Evolutionary conservation across 1,139 yeast genomes (phyloP), one percentile per base, ranked within the genome.

Genomic region (Yamadazyma diospyri): DNA sequence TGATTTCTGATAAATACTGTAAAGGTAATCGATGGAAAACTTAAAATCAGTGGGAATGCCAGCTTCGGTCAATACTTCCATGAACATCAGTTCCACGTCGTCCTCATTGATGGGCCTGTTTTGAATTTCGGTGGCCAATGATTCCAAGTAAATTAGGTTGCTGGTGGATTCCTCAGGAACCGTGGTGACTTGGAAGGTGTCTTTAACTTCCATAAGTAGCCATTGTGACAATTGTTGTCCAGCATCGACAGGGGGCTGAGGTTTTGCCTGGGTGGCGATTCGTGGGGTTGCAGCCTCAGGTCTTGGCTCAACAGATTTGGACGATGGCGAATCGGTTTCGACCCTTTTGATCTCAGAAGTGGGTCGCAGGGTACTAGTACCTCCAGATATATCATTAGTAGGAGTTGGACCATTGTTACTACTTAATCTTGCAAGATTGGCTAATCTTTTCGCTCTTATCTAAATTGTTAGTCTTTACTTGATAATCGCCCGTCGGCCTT

Each of bases 371-470:
- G 12, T 19, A 12, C n/a, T 13, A 18, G n/a, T 12, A 4, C 13
- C 12, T 6, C 15, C 16, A 8, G 6, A 18, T n/a, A 17, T 5
- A 6, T 11, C 16, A 4, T 14, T 12, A 18, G 10, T 16, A 13
- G 12, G 19, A 27, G n/a, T 27, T 3, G 15, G 8, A 27, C 12
- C 11, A 22, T 17, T 22, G 23, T 5, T n/a, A 29, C 32, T 14
- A 14, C 22, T 19, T 9, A 28, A 16, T 29, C 32, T 29, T 5
- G 64, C 67, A 36, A 76, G 53, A 40, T 64, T 68, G n/a, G 80
- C 81, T 45, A 76, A 56, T 30, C 82, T 53, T 47, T 73, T 76
- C 25, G 78, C 78, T 46, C 82, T 66, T 18, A 76, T 72, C 66
- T 72, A 53, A 18, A 40, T 36, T 19, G 45, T 55, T 56, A 47